A percentile compares a stretch with the other conserved stretches of the same genome.
Evolutionary conservation across 441 rosid species (phyloP).

Genomic region (Rhodomyrtus psidioides): DNA sequence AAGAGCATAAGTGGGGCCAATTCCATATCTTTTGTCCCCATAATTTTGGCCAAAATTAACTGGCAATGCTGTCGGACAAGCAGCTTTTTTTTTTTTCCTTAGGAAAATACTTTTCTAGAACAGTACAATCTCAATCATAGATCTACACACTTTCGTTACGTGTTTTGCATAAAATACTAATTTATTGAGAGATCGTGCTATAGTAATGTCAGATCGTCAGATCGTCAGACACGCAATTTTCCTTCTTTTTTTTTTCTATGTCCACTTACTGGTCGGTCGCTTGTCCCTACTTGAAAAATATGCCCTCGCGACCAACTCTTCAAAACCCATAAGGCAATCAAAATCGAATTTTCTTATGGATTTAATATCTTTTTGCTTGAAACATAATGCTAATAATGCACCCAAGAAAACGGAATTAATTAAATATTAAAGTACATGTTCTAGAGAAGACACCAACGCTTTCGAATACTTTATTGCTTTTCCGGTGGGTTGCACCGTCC

Average conservation of each 20-base stretch:
- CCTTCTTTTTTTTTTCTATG: not conserved
- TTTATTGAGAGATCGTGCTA: too few species aligned
- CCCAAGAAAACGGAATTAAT: not conserved
- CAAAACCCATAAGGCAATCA: not conserved
- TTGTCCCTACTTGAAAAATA: slow-evolving; percentile 11
- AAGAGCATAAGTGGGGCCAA: not conserved
- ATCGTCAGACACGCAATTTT: too few species aligned
- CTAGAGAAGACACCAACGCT: not conserved
- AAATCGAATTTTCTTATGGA: too few species aligned
- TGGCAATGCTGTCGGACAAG: too few species aligned
- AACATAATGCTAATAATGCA: not conserved
- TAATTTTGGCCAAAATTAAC: not conserved
- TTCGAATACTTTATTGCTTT: not conserved
- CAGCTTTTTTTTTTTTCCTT: too few species aligned
- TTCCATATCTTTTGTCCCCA: not conserved
- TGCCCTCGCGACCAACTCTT: not conserved
- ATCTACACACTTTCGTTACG: too few species aligned
- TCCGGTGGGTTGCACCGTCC: slow-evolving; percentile 20
- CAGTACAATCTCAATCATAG: too few species aligned
- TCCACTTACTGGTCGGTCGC: slow-evolving; percentile 23
- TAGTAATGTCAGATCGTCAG: too few species aligned
- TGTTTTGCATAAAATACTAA: too few species aligned
- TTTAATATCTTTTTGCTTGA: too few species aligned
- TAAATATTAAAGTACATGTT: not conserved
- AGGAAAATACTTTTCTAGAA: too few species aligned